These are phyloP conservation scores for Phytophthora pseudosyringae DNA, from an alignment of 352 stramenopile genomes.

Conservation along the genomic window DNA sequence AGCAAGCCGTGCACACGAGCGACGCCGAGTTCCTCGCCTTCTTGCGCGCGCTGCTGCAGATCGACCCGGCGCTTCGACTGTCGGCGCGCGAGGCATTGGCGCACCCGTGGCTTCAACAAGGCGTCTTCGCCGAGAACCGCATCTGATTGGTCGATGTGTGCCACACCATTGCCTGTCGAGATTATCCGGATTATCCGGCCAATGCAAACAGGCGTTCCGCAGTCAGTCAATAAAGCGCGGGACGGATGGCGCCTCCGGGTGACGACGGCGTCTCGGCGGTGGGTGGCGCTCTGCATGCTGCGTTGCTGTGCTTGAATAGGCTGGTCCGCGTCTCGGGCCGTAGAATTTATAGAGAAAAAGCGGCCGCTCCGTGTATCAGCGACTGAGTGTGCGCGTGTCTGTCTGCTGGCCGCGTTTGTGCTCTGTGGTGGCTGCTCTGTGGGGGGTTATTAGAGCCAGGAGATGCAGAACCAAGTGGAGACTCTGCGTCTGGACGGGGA, in stretches of 20 bases:
- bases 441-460: slow-evolving; percentile 27
- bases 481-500: slow-evolving; percentile 21
- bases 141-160: slow-evolving; percentile 29
- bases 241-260: slow-evolving; percentile 20
- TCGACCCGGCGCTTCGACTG: slow-evolving; percentile 61
- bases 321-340: neutral
- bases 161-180: slow-evolving; percentile 19
- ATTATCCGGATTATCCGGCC: slow-evolving; percentile 37
- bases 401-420: neutral
- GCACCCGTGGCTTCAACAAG: slow-evolving; percentile 71
- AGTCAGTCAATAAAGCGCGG: slow-evolving; percentile 15
- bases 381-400: slow-evolving; percentile 15
- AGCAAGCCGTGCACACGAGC: slow-evolving; percentile 59
- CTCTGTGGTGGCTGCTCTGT: slow-evolving; percentile 10
- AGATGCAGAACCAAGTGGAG: slow-evolving; percentile 44
- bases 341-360: slow-evolving; percentile 26
- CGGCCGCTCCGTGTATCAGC: slow-evolving; percentile 3
- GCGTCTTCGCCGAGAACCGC: slow-evolving; percentile 64
- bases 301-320: slow-evolving; percentile 8
- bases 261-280: slow-evolving; percentile 29
- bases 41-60: slow-evolving; percentile 67
- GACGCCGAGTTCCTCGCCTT: slow-evolving; percentile 75
- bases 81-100: slow-evolving; percentile 61
- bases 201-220: slow-evolving; percentile 14
- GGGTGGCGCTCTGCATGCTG: slow-evolving; percentile 21